Evolutionary conservation across 2,329 filamentous ascomycete genomes (phyloP).

Genomic region (Pseudogymnoascus sp.): DNA sequence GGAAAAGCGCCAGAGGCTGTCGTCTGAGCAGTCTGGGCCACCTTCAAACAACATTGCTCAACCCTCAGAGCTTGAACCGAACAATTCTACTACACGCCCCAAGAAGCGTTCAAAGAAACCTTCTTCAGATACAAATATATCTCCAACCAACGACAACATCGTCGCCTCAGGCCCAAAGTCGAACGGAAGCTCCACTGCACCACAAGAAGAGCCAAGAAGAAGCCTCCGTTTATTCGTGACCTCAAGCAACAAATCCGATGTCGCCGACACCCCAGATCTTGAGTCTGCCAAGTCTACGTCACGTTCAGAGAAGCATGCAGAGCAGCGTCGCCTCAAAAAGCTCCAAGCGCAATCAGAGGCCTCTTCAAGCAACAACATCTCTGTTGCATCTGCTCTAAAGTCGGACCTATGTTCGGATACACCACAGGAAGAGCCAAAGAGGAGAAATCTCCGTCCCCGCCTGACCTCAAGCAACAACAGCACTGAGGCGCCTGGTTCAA

Average conservation of each 20-base stretch:
- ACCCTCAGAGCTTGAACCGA: not conserved
- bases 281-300: not conserved
- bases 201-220: not conserved
- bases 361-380: not conserved
- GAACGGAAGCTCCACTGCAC: not conserved
- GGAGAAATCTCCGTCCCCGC: not conserved
- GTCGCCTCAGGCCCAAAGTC: not conserved
- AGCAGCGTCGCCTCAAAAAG: not conserved
- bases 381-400: not conserved
- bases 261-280: not conserved
- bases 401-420: not conserved
- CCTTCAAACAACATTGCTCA: not conserved
- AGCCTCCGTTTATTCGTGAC: not conserved
- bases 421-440: not conserved
- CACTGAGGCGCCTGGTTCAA: not conserved
- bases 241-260: not conserved
- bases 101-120: not conserved
- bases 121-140: too few species aligned
- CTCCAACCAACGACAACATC: not conserved
- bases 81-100: not conserved
- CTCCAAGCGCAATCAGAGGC: not conserved
- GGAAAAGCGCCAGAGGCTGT: not conserved
- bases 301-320: not conserved
- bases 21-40: not conserved
- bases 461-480: not conserved